Conservation (phyloP, 2,329 filamentous ascomycete species). For the Sordariomycetes sp. region DNA sequence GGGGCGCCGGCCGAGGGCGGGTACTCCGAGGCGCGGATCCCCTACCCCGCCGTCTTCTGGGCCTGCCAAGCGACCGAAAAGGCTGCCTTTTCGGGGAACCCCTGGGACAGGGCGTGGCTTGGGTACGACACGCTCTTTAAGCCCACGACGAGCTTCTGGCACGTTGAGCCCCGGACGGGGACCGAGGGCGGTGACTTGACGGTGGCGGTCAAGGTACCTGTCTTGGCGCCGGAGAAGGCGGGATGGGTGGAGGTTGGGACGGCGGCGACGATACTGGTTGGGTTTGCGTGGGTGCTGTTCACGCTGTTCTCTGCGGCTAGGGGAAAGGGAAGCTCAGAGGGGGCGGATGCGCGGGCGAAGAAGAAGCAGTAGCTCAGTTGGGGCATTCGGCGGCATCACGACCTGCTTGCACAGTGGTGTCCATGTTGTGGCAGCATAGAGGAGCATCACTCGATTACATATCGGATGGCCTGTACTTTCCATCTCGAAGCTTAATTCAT, state of each 20-base stretch:
- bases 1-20: slow-evolving; percentile 47
- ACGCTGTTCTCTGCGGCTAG: slow-evolving; percentile 25
- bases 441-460: no score
- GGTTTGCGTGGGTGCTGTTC: slow-evolving; percentile 59
- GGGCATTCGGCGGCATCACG: neutral
- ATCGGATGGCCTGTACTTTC: no score
- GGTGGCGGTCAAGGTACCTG: slow-evolving; percentile 48
- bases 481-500: no score
- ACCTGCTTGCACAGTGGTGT: neutral
- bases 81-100: slow-evolving; percentile 58
- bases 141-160: slow-evolving; percentile 70
- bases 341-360: neutral
- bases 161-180: slow-evolving; percentile 42
- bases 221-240: slow-evolving; percentile 40
- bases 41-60: slow-evolving; percentile 84
- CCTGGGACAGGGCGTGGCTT: slow-evolving; percentile 75
- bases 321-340: neutral
- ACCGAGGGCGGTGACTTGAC: slow-evolving; percentile 21
- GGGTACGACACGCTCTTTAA: slow-evolving; percentile 77
- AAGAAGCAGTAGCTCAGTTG: neutral
- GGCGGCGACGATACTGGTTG: slow-evolving; percentile 41
- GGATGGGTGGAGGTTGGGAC: slow-evolving; percentile 41
- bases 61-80: slow-evolving; percentile 59
- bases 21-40: slow-evolving; percentile 42
- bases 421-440: no score